phyloP scores from a whole-genome alignment of 768 basidiomycete genomes.

The Auriculariales sp. region DNA sequence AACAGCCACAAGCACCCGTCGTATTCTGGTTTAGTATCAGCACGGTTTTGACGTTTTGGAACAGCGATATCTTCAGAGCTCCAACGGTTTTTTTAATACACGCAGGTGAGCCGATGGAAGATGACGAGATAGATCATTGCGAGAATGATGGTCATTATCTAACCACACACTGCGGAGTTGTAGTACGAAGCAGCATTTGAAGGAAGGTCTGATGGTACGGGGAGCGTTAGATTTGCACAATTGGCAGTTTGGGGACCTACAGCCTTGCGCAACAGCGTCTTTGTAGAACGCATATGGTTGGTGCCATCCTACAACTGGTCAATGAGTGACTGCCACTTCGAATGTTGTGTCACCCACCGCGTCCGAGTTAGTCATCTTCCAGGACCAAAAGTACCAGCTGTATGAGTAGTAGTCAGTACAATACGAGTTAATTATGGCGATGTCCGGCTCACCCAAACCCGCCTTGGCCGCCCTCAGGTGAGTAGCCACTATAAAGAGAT shows the following conservation, averaged over 20 bases:
- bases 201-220: background rate
- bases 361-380: conserved; percentile 1
- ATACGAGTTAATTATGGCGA: no score
- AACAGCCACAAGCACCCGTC: no score
- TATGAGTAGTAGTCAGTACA: background rate
- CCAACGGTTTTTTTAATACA: no score
- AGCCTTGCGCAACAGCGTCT: background rate
- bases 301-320: no score
- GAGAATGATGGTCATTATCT: no score
- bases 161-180: background rate
- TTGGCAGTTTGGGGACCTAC: background rate
- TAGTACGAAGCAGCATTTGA: background rate
- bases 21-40: no score
- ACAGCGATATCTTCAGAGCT: no score
- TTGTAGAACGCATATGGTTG: background rate
- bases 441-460: background rate
- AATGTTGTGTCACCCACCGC: no score
- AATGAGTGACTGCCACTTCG: no score
- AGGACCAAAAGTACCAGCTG: background rate
- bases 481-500: background rate
- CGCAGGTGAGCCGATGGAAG: no score
- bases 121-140: no score
- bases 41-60: no score
- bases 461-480: background rate
- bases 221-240: background rate